Base-by-base conservation (phyloP, 1,139 yeast species). In the Zygoascus meyerae region DNA sequence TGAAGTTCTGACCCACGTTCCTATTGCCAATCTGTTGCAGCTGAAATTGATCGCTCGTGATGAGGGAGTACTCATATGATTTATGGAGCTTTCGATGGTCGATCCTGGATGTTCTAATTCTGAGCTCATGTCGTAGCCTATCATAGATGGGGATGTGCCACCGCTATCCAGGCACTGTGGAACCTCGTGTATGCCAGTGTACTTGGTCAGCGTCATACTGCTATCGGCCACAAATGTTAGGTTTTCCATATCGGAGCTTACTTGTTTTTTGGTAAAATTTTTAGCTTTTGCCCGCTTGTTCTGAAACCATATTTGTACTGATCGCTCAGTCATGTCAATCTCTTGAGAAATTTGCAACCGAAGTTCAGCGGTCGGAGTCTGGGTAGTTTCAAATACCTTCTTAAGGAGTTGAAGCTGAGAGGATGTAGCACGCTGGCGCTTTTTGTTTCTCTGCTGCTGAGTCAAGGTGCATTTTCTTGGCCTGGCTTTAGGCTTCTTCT, bases 231-330 rank as follows among this genome's bases (percentile, higher is more conserved):
- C 32, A 15, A 34, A 34, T 12, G 36, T 32, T 2, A 39, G 42
- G 8, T 48, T 45, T n/a, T 40, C 38, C 17, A 18, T 33, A 10
- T 28, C 17, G 42, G 18, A n/a, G 33, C 32, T 34, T 12, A 33
- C 46, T 30, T 48, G 51, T 30, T 40, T 46, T 28, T 41, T 46
- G 21, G 51, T 52, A 36, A 46, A 48, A 59, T 78, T 81, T 60
- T 90, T 74, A 44, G 79, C 74, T 61, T 87, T 87, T 15, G 96
- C 96, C 51, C 97, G 69, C 56, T 94, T 72, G 62, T 90, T 90
- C 64, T 90, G 97, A 62, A 90, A 90, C 97, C 97, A 90, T 43
- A 90, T 89, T 48, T 95, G 75, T 2, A 90, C 95, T 4, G 95
- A 89, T 55, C 95, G 77, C 59, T 89, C 96, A 7, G 92, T 80